Base-by-base conservation (phyloP, 2,329 filamentous ascomycete genomes). In the Fusarium subtropicale region DNA sequence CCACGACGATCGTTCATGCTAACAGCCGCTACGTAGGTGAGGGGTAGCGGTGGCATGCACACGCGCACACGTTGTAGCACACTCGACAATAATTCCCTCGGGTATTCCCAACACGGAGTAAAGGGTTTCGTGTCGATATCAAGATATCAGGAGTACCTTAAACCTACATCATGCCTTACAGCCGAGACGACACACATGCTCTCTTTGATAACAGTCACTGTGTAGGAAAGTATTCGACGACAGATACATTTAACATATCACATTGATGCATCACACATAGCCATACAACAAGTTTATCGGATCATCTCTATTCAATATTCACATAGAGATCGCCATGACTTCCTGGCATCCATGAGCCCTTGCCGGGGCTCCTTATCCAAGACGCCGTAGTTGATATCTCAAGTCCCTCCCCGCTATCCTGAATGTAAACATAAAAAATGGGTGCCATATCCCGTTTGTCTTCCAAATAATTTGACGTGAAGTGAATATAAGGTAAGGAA, bases 271-370 rank as follows among this genome's bases (percentile, higher is more conserved):
- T 41, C 60, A 63, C 47, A 36, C 28, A 24, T 62, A 38, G 41
- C 22, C 13, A 31, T n/a, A 63, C 26, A 48, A 28, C 26, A 50
- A 44, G 34, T 24, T 51, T 68, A 33, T 54, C 48, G 60, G 48
- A 74, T 75, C 71, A 71, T 75, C 64, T 75, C 72, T 74, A 73
- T 76, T 74, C 71, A 70, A 64, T 69, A 72, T 44, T 71, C 65
- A 68, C 66, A 68, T 68, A 72, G 71, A 70, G 60, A 66, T 48
- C 66, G 62, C 59, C 58, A 59, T 63, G 63, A 73, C 71, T 68
- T 75, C 62, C 74, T 70, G 68, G 71, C 72, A 73, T 75, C 63
- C 72, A 61, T 69, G 73, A 66, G 69, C 74, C 74, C 61, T 73
- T 69, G 64, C 74, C 71, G 66, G 64, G 64, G 70, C 68, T 66